Conservation (phyloP, 1,284 basidiomycete species). For the Uromyces viciae-fabae region DNA sequence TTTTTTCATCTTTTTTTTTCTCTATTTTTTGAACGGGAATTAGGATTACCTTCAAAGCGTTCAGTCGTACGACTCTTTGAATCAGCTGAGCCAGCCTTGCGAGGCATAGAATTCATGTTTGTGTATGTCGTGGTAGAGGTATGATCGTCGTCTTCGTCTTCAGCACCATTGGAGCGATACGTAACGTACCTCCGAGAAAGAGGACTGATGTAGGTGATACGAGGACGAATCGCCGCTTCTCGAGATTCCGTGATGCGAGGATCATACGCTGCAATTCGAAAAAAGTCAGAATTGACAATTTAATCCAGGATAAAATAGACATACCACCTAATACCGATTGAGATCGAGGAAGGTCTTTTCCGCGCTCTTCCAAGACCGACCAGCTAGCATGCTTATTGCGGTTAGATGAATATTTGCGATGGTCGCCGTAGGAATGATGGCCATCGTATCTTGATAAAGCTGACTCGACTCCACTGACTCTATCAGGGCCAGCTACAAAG, state of each 20-base stretch:
- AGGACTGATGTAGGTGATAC: background rate
- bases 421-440: background rate
- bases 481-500: background rate
- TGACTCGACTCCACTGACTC: constrained; percentile 18
- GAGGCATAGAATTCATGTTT: constrained; percentile 12
- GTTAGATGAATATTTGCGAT: background rate
- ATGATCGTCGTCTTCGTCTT: constrained; percentile 40
- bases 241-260: constrained; percentile 13
- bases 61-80: constrained; percentile 30
- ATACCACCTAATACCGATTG: constrained; percentile 38
- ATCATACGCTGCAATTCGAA: constrained; percentile 8
- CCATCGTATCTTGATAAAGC: constrained; percentile 30
- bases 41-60: constrained; percentile 20
- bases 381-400: constrained; percentile 39
- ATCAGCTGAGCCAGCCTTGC: constrained; percentile 12
- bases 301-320: background rate
- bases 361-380: background rate
- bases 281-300: background rate
- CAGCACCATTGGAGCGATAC: background rate
- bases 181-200: background rate
- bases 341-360: constrained; percentile 6
- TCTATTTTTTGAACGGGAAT: background rate
- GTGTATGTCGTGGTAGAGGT: constrained; percentile 34
- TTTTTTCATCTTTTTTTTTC: background rate
- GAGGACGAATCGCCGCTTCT: background rate